Base-by-base conservation (phyloP, 495 filamentous ascomycete species). In the Hamigera avellanea region DNA sequence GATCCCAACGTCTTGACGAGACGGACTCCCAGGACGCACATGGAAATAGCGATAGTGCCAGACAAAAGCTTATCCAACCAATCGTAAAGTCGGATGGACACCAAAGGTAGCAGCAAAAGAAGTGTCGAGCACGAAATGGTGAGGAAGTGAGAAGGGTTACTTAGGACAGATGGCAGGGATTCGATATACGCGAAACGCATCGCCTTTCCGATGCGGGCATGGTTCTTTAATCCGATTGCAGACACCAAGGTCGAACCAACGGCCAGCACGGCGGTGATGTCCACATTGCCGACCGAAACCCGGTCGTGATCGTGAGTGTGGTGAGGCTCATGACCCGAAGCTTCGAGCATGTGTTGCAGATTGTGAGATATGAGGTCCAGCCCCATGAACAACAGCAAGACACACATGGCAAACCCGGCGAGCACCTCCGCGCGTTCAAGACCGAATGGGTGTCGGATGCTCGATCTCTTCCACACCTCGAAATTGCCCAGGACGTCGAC, bases 401-500 rank as follows among this genome's bases (percentile, higher is more conserved):
- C 79, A 39, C 85, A 87, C 81, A 95, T 87, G 21, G 86, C 91
- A 40, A 98, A 95, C n/a, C 91, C 91, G 31, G 86, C 87, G 2
- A 98, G 68, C 1, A 98, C 88, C 51, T 98, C 91, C 30, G 84
- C 82, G 28, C 91, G 76, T 54, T 94, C 85, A 7, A 95, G 68
- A 13, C 82, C 91, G 53, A 98, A 98, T 4, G 91, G 93, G 59
- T 96, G 88, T 2, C 84, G 78, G 40, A 98, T 83, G 42, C 77
- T 88, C 35, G 83, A 88, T 27, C 91, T 75, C 40, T 85, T 88
- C 93, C 93, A 96, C 2, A 95, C 89, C 52, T 95, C 89, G 46
- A 98, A 98, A 57, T 96, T 96, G 19, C 81, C 75, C 19, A 94
- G 69, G 0, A 96, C 83, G 50, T 96, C 91, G 30, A 96, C 91